Base-by-base conservation (phyloP, 73 alveolate genomes). In the Blepharisma stoltei region DNA sequence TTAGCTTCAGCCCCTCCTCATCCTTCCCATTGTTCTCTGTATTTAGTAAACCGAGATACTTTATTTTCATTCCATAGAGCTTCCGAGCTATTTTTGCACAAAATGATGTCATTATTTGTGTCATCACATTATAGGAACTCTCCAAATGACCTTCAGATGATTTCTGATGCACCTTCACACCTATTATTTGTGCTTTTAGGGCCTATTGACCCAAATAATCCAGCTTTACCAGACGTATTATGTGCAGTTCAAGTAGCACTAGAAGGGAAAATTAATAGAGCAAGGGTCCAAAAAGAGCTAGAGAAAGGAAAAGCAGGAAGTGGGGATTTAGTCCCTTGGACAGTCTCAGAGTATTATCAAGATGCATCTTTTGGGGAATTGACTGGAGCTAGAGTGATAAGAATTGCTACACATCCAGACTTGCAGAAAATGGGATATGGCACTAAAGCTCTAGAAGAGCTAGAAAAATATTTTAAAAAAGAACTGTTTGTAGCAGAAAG, bases 111-210 rank as follows among this genome's bases (percentile, higher is more conserved):
- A 0, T 91, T 98, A 60, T 97, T 97, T 86, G 99, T 98, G 6
- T 93, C 99, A 11, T 85, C 98, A 47, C 99, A 98, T 85, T 98
- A 98, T 90, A 97, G 96, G 92, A 98, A 98, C 89, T 84, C 99
- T 18, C 99, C 99, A 46, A 97, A 98, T 83, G 99, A 98, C 87
- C 87, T 98, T n/a, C 97, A 94, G 84, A 92, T 98, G 70, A 85
- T 98, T 73, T 94, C 99, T 23, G 99, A 98, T 87, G 99, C 99
- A 6, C 99, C 99, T 2, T 98, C 99, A 23, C 99, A 98, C 81
- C 91, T 80, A 67, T 84, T 98, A 46, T 95, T 98, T 85, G 99
- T 98, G 9, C 93, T 98, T 71, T 88, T 94, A 46, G 97, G 96
- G 43, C 98, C 98, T 50, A 70, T 97, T 8, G 91, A 84, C 38